These are phyloP conservation scores for Metarhizium brunneum DNA, from an alignment of 2,329 filamentous ascomycete species.

Conservation along the genomic window DNA sequence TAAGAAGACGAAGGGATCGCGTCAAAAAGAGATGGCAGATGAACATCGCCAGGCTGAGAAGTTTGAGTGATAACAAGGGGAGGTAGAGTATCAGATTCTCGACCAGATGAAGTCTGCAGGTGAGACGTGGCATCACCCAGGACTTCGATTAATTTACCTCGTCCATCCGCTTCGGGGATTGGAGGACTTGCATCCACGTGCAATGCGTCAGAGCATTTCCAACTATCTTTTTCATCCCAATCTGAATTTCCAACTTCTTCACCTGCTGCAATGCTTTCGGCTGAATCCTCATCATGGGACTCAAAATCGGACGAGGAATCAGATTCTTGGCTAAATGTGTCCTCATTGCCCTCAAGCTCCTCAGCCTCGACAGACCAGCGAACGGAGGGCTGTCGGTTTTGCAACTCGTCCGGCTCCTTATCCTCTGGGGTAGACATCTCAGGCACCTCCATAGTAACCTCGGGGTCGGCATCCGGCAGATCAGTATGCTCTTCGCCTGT, in stretches of 20 bases:
- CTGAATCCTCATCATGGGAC: not conserved
- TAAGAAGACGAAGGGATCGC: not conserved
- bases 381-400: not conserved
- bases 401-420: not conserved
- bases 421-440: not conserved
- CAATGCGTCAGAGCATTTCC: not conserved
- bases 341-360: not conserved
- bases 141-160: no score
- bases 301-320: not conserved
- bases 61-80: not conserved
- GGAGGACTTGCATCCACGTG: not conserved
- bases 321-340: not conserved
- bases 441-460: not conserved
- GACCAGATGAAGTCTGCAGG: not conserved
- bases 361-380: not conserved
- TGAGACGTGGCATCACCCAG: not conserved
- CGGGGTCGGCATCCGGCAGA: not conserved
- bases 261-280: not conserved
- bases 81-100: not conserved
- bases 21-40: not conserved
- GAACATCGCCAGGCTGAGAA: not conserved
- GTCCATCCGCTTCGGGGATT: not conserved
- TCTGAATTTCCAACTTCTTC: not conserved
- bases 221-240: not conserved
- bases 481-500: slow-evolving; percentile 6